Percentiles rank a stretch among this genome's conserved stretches.
Evolutionary conservation across 345 rosid genomes (phyloP).

Genomic region (Clausena lansium): DNA sequence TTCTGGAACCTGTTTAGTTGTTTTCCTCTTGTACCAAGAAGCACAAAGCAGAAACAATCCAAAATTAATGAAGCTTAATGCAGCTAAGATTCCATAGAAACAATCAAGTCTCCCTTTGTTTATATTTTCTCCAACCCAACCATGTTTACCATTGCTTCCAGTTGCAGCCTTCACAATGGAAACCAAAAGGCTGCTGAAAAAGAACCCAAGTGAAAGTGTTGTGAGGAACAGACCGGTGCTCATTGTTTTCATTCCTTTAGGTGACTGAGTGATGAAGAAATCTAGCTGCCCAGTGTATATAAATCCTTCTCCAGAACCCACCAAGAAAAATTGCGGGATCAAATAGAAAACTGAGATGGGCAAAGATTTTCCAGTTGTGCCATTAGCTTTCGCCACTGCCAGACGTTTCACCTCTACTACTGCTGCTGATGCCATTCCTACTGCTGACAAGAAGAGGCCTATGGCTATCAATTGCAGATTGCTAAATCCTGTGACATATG

Average conservation of each 20-base stretch:
- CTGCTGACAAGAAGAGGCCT: conserved; percentile 55
- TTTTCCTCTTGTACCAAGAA: conserved; percentile 33
- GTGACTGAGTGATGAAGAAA: conserved; percentile 67
- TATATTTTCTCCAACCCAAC: conserved; percentile 52
- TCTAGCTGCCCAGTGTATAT: conserved; percentile 73
- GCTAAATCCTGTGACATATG: conserved; percentile 42
- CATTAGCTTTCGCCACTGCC: conserved; percentile 20
- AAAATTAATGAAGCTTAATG: conserved; percentile 41
- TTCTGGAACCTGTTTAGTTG: neutral
- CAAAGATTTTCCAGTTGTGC: conserved; percentile 13
- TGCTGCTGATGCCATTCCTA: conserved; percentile 62
- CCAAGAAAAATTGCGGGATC: conserved; percentile 62
- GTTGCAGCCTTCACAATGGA: conserved; percentile 41
- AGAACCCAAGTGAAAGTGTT: conserved; percentile 62
- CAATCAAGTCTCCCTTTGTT: conserved; percentile 48
- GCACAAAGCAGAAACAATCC: conserved; percentile 36
- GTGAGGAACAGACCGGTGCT: conserved; percentile 67
- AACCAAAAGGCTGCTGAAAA: conserved; percentile 58
- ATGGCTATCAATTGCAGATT: conserved; percentile 58
- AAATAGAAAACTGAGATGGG: conserved; percentile 53
- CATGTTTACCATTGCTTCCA: conserved; percentile 23
- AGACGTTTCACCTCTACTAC: conserved; percentile 43
- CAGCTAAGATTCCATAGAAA: conserved; percentile 49
- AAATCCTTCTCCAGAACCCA: conserved; percentile 67
- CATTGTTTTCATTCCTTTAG: conserved; percentile 71